A percentile compares a stretch with the other conserved stretches of the same genome.
These are phyloP conservation scores for Pseudogymnoascus sp. DNA, from an alignment of 2,329 filamentous ascomycete species.

Conservation along the genomic window DNA sequence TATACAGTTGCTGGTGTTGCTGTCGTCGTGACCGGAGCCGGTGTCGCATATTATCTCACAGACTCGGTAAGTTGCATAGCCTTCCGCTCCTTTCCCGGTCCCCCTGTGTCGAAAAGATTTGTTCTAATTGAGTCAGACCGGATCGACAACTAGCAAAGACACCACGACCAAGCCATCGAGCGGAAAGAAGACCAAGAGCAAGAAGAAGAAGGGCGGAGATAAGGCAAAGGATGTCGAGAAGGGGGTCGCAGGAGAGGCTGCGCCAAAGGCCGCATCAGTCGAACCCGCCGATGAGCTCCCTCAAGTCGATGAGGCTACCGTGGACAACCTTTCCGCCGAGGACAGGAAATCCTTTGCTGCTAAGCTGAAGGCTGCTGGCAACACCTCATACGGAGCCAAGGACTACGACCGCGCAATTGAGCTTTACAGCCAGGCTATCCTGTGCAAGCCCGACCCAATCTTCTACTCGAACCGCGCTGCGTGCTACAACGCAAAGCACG, in stretches of 20 bases:
- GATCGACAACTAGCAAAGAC: neutral
- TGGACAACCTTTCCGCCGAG: constrained; percentile 45
- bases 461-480: constrained; percentile 98
- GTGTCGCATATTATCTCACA: constrained; percentile 84
- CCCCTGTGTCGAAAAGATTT: neutral
- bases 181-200: constrained; percentile 83
- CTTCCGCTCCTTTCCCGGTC: constrained; percentile 1
- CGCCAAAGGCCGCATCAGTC: constrained; percentile 39
- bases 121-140: constrained; percentile 14
- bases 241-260: constrained; percentile 38
- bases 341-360: constrained; percentile 80
- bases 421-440: constrained; percentile 88
- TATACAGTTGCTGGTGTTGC: constrained; percentile 96
- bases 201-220: constrained; percentile 56
- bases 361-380: constrained; percentile 90
- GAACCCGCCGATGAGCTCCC: constrained; percentile 62
- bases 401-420: constrained; percentile 91
- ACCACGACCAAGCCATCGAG: neutral
- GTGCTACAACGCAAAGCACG: constrained; percentile 85
- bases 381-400: constrained; percentile 92
- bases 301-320: constrained; percentile 52
- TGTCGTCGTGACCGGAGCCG: constrained; percentile 81
- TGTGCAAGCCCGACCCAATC: constrained; percentile 95
- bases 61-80: constrained; percentile 42
- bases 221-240: constrained; percentile 61